A percentile compares a stretch with the other conserved stretches of the same genome.
These are phyloP conservation scores for Eurotiales sp. DNA, from an alignment of 2,329 filamentous ascomycete genomes.

Conservation along the genomic window DNA sequence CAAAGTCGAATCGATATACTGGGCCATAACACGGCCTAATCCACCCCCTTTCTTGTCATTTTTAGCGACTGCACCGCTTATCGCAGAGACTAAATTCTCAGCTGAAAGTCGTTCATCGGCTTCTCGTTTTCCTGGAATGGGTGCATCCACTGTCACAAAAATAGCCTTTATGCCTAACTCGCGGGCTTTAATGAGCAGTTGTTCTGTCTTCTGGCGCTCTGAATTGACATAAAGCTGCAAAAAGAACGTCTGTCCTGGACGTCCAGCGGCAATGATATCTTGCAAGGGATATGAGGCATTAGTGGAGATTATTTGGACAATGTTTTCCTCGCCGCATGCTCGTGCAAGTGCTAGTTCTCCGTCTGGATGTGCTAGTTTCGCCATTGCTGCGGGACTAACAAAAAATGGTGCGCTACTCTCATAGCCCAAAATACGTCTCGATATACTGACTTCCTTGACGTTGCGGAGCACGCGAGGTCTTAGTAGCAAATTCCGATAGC, in stretches of 20 bases:
- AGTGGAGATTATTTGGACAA: conserved; percentile 54
- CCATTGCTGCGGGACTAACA: conserved; percentile 48
- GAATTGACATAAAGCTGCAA: conserved; percentile 47
- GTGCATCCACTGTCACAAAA: conserved; percentile 24
- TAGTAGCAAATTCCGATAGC: conserved; percentile 22
- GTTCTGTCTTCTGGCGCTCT: conserved; percentile 36
- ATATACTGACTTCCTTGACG: conserved; percentile 22
- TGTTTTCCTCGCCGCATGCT: conserved; percentile 42
- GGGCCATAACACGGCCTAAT: conserved; percentile 8
- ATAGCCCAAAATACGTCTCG: conserved; percentile 3
- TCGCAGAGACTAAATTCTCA: conserved; percentile 6
- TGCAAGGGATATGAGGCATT: conserved; percentile 50
- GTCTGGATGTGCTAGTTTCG: conserved; percentile 52
- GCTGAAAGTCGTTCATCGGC: conserved; percentile 10
- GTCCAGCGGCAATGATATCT: conserved; percentile 43
- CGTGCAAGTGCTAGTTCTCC: conserved; percentile 53
- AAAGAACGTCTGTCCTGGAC: conserved; percentile 33
- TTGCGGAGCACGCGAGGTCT: conserved; percentile 45
- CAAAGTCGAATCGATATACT: conserved; percentile 10
- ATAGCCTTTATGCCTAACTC: conserved; percentile 17
- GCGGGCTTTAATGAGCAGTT: conserved; percentile 27
- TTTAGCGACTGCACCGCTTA: not conserved
- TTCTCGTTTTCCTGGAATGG: conserved; percentile 15
- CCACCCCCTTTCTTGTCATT: conserved; percentile 13
- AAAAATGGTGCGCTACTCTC: conserved; percentile 9